These are phyloP conservation scores for Umbelopsis isabellina DNA, from an alignment of 192 early-diverging fungal species.

Conservation along the genomic window DNA sequence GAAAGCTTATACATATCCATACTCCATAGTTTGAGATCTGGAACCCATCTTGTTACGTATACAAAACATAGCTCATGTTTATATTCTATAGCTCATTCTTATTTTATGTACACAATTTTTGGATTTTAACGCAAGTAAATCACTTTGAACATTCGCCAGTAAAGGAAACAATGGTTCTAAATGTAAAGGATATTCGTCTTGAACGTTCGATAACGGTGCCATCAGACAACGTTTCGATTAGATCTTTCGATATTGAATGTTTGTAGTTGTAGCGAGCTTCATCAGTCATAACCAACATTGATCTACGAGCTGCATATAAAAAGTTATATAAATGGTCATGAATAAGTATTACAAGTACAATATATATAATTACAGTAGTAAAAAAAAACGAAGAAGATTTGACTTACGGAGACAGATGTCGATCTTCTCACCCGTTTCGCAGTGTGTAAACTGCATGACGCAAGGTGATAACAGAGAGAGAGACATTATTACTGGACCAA, in stretches of 20 bases:
- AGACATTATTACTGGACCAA: slow-evolving; percentile 63
- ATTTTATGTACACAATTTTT: neutral
- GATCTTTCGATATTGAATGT: slow-evolving; percentile 71
- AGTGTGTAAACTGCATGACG: slow-evolving; percentile 63
- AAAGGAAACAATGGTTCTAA: slow-evolving; percentile 33
- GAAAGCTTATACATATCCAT: too few relatives aligned
- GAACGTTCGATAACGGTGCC: slow-evolving; percentile 52
- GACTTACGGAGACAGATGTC: slow-evolving; percentile 48
- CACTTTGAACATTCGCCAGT: slow-evolving; percentile 17
- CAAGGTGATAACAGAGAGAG: slow-evolving; percentile 67
- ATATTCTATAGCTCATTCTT: neutral
- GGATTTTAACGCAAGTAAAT: neutral
- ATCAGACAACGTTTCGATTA: slow-evolving; percentile 42
- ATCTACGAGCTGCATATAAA: slow-evolving; percentile 52
- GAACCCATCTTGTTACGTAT: too few relatives aligned
- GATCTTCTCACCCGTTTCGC: slow-evolving; percentile 25
- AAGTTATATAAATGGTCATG: neutral
- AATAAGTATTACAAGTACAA: neutral
- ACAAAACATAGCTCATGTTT: too few relatives aligned
- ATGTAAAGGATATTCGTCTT: slow-evolving; percentile 69
- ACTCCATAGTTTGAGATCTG: too few relatives aligned
- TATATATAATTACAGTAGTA: too few relatives aligned
- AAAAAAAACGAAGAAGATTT: too few relatives aligned
- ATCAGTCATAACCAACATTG: slow-evolving; percentile 58
- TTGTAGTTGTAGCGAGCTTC: slow-evolving; percentile 60